Percentiles rank a stretch among this genome's conserved stretches.
Evolutionary conservation across 306 rosid species (phyloP).

Genomic region (Datisca glomerata): DNA sequence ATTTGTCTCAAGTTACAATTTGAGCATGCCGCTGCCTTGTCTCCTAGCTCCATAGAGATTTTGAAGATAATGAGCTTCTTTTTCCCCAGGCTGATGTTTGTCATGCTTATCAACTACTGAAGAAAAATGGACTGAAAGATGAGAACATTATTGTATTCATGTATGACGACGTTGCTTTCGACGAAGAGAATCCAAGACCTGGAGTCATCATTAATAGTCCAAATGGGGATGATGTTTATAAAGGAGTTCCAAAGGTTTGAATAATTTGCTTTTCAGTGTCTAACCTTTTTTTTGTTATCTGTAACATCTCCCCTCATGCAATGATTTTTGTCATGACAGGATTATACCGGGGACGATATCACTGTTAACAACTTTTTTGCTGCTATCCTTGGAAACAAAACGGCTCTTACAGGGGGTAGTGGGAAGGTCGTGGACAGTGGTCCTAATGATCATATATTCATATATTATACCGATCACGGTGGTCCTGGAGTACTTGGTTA

Average conservation of each 20-base stretch:
- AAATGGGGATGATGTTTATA: slow-evolving; percentile 71
- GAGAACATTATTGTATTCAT: slow-evolving; percentile 95
- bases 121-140: slow-evolving; percentile 74
- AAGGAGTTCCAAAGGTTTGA: slow-evolving; percentile 88
- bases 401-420: slow-evolving; percentile 78
- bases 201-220: slow-evolving; percentile 90
- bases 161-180: slow-evolving; percentile 83
- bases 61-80: neutral
- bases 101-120: slow-evolving; percentile 88
- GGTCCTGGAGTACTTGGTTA: slow-evolving; percentile 98
- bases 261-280: neutral
- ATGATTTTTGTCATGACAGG: slow-evolving; percentile 34
- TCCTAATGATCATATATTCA: slow-evolving; percentile 83
- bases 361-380: slow-evolving; percentile 58
- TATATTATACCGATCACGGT: slow-evolving; percentile 81
- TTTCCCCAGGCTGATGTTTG: slow-evolving; percentile 68
- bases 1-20: too few species aligned
- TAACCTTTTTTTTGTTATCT: neutral
- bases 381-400: slow-evolving; percentile 73
- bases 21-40: neutral
- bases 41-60: neutral
- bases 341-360: slow-evolving; percentile 72
- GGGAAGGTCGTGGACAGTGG: slow-evolving; percentile 95
- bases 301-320: slow-evolving; percentile 4
- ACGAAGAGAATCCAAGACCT: slow-evolving; percentile 75